Percentiles rank a stretch among this genome's conserved stretches.
Conservation (phyloP, 176 grass and related monocot genomes). For the Phragmites australis region DNA sequence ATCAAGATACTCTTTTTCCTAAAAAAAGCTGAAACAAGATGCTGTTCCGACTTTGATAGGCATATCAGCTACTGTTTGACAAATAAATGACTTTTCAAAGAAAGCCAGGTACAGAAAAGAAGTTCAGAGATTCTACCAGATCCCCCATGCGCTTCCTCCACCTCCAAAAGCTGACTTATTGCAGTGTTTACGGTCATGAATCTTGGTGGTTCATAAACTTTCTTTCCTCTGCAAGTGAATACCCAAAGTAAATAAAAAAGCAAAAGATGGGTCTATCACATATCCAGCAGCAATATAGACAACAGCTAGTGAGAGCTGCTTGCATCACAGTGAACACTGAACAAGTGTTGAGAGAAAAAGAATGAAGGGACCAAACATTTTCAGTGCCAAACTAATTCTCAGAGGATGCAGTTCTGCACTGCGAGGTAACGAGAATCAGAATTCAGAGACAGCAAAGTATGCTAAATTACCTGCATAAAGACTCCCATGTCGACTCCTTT, state of each 20-base stretch:
- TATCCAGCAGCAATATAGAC: background rate
- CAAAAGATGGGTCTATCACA: conserved; percentile 1
- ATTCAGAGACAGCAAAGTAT: background rate
- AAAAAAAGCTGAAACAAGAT: background rate
- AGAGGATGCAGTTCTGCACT: background rate
- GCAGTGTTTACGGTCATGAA: conserved; percentile 93
- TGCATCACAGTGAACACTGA: background rate
- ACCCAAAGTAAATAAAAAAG: background rate
- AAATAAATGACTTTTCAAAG: background rate
- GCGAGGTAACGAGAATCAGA: conserved; percentile 3
- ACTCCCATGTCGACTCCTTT: conserved; percentile 89
- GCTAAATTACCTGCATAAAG: conserved; percentile 73
- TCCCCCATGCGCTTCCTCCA: conserved; percentile 52
- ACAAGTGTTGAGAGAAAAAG: background rate
- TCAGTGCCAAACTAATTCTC: background rate
- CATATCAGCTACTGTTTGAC: background rate
- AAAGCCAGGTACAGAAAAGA: background rate
- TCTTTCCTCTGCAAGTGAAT: conserved; percentile 71
- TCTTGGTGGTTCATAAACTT: conserved; percentile 86
- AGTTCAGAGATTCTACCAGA: conserved; percentile 51
- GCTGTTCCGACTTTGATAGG: background rate
- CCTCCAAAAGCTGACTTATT: conserved; percentile 90
- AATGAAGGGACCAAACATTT: background rate
- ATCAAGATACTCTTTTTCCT: background rate
- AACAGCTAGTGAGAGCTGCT: background rate